Evolutionary conservation across 495 filamentous ascomycete species (phyloP), one percentile per base, ranked within the genome.

Genomic region (Hypoxylon lienhwacheense): DNA sequence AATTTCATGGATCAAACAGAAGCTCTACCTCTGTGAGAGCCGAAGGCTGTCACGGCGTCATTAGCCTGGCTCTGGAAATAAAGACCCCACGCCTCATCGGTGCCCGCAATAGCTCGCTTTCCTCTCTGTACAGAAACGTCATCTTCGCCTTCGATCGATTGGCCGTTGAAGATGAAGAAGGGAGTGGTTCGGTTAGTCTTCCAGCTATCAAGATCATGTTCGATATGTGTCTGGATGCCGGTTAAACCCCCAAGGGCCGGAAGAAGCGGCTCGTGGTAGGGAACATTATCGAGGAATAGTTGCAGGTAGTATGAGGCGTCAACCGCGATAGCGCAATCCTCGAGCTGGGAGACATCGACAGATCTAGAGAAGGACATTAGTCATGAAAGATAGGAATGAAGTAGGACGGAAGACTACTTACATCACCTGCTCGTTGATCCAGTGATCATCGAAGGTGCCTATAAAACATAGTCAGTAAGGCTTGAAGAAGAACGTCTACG

Each of bases 261-360:
- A 20, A 97, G 79, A 14, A 99, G 82, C 16, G 91, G 89, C 63
- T 99, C 95, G 45, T 85, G 85, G 29, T 78, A 79, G 19, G 83
- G 81, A 34, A 77, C 70, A 42, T 82, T 78, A 65, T 81, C 78
- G 63, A 92, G 81, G 44, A 93, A 77, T 6, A 83, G 83, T 59
- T 83, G 77, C 44, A 97, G 81, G 72, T 92, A 99, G 71, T 93
- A 84, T 20, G 87, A 83, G 26, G 91, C 93, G 75, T 99, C 95
- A 58, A 99, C 85, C 56, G 85, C 90, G 56, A 96, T 77, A 17
- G 84, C 77, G 29, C 80, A 77, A 57, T 83, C 87, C 64, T 87
- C 84, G 50, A 96, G 76, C 35, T 76, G 72, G 35, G 64, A 52
- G 37, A 76, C 28, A 2, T 63, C 37, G 36, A 72, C 63, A 20